These are phyloP conservation scores for Cephaloascus fragrans DNA, from an alignment of 805 yeast species.

Conservation along the genomic window DNA sequence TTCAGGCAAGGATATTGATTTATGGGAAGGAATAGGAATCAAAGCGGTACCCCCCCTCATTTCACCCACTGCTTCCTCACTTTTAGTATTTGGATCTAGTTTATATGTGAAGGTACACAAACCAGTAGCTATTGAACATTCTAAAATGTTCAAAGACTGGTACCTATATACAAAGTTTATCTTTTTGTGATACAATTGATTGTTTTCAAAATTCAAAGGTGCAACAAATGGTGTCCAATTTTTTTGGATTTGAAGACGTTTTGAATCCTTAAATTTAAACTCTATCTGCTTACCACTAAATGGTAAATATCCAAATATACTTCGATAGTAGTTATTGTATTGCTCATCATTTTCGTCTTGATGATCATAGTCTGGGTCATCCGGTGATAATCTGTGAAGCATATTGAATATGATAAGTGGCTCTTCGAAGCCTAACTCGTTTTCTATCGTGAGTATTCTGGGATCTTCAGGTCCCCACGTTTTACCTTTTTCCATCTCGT, in stretches of 20 bases:
- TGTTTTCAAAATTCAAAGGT: slow-evolving; percentile 2
- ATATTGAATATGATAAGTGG: slow-evolving; percentile 18
- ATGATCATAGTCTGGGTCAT: not conserved
- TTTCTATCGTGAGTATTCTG: slow-evolving; percentile 12
- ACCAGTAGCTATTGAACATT: slow-evolving; percentile 5
- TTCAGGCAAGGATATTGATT: slow-evolving; percentile 9
- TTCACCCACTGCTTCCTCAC: not conserved
- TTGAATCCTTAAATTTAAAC: slow-evolving; percentile 1
- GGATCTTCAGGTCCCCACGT: slow-evolving; percentile 20
- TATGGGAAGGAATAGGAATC: slow-evolving; percentile 1
- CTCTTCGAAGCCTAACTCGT: slow-evolving; percentile 15
- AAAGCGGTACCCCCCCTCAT: slow-evolving; percentile 1
- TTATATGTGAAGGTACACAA: not conserved
- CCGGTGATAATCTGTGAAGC: slow-evolving; percentile 6
- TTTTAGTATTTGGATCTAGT: not conserved
- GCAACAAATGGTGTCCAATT: slow-evolving; percentile 16
- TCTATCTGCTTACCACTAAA: slow-evolving; percentile 1
- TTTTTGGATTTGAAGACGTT: slow-evolving; percentile 8
- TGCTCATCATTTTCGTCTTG: slow-evolving; percentile 4
- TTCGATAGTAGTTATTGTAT: slow-evolving; percentile 4
- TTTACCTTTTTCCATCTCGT: slow-evolving; percentile 5
- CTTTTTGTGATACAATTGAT: slow-evolving; percentile 4
- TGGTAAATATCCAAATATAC: slow-evolving; percentile 2
- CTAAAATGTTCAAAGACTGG: slow-evolving; percentile 6
- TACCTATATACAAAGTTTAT: slow-evolving; percentile 8